Conservation (phyloP, 768 basidiomycete species). For the Amanita subjunquillea region DNA sequence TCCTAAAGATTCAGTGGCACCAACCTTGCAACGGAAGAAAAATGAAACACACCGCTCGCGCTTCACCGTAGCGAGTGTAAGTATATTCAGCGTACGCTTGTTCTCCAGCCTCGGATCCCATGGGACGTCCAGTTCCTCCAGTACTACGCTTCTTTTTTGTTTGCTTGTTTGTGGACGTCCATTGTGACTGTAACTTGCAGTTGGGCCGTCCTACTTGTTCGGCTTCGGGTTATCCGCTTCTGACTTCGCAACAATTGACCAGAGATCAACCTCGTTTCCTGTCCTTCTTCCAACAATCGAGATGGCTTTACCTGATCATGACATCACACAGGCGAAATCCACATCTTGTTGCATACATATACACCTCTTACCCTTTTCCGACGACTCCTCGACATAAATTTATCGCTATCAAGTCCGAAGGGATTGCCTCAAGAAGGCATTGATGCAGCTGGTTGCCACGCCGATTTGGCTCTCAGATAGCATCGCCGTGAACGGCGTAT, state of each 20-base stretch:
- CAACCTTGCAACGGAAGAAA: constrained; percentile 4
- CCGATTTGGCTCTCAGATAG: constrained; percentile 1
- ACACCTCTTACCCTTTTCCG: background rate
- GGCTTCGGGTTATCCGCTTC: background rate
- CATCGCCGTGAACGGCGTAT: constrained; percentile 3
- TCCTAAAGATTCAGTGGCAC: constrained; percentile 28
- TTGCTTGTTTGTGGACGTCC: background rate
- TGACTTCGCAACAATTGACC: background rate
- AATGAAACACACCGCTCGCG: constrained; percentile 11
- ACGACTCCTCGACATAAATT: background rate
- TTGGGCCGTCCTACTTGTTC: background rate
- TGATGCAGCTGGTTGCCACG: constrained; percentile 3
- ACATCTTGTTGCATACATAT: background rate
- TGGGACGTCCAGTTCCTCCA: constrained; percentile 9
- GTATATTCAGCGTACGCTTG: constrained; percentile 9
- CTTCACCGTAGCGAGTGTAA: constrained; percentile 7
- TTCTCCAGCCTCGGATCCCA: constrained; percentile 13
- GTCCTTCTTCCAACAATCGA: background rate
- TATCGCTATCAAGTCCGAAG: background rate
- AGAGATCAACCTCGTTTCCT: background rate
- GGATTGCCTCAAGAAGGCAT: constrained; percentile 1
- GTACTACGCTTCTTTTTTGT: background rate
- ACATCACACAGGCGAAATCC: background rate
- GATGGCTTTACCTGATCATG: background rate
- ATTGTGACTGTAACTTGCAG: background rate